A percentile compares a stretch with the other conserved stretches of the same genome.
phyloP scores from a whole-genome alignment of 2,329 filamentous ascomycete genomes.

The Calonectria honghensis region DNA sequence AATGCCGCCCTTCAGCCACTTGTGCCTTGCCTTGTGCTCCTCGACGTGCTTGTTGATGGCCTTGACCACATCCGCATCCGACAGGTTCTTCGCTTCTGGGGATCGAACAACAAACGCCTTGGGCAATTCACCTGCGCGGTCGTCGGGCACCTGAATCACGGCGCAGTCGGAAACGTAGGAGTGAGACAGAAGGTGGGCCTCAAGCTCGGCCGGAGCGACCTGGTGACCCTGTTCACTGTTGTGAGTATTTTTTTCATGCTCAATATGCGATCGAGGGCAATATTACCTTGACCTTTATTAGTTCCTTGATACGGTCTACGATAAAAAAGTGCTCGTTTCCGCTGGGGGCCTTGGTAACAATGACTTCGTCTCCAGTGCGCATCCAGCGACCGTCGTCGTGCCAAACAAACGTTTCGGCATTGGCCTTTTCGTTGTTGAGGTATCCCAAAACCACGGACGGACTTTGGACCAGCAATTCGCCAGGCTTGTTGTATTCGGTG shows the following conservation, averaged over 20 bases:
- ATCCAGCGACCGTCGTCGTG: constrained; percentile 83
- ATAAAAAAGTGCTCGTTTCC: constrained; percentile 89
- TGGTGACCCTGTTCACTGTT: constrained; percentile 67
- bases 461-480: constrained; percentile 85
- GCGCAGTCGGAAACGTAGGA: constrained; percentile 82
- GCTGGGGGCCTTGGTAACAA: constrained; percentile 76
- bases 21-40: constrained; percentile 79
- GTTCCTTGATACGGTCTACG: constrained; percentile 81
- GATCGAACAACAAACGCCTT: constrained; percentile 76
- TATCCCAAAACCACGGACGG: constrained; percentile 88
- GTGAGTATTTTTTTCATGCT: not conserved
- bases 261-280: too few species aligned
- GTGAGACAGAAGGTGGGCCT: constrained; percentile 83
- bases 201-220: constrained; percentile 86
- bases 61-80: constrained; percentile 68
- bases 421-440: constrained; percentile 88
- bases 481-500: constrained; percentile 80
- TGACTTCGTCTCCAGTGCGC: constrained; percentile 88
- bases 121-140: constrained; percentile 75
- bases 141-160: constrained; percentile 81
- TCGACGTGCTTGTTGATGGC: constrained; percentile 76
- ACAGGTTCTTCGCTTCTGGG: constrained; percentile 67
- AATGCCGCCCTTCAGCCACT: constrained; percentile 77
- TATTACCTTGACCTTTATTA: constrained; percentile 83
- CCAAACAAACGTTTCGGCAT: constrained; percentile 82